phyloP scores from a whole-genome alignment of 192 early-diverging fungal species.

The Coemansia sp. region DNA sequence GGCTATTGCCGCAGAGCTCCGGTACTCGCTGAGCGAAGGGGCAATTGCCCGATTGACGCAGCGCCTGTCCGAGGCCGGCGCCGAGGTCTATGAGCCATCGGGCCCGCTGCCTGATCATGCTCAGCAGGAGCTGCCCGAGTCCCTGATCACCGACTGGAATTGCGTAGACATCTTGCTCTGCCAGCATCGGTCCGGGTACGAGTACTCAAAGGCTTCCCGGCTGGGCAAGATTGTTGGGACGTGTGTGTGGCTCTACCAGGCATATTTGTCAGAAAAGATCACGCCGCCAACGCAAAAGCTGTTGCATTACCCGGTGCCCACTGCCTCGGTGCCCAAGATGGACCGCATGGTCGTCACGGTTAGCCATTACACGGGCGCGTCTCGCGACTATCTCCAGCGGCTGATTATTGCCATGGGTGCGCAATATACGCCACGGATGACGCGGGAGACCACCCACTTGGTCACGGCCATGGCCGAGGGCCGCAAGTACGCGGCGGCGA shows the following conservation, averaged over 20 bases:
- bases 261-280: slow-evolving; percentile 14
- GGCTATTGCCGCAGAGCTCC: slow-evolving; percentile 30
- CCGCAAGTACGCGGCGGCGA: slow-evolving; percentile 61
- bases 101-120: not conserved
- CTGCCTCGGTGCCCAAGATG: slow-evolving; percentile 15
- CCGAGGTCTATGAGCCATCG: slow-evolving; percentile 5
- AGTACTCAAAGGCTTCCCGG: slow-evolving; percentile 49
- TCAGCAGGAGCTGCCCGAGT: slow-evolving; percentile 15
- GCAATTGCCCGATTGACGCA: slow-evolving; percentile 25
- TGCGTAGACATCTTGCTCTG: slow-evolving; percentile 40
- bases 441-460: slow-evolving; percentile 68
- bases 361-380: slow-evolving; percentile 65
- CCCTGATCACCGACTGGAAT: slow-evolving; percentile 33
- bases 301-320: slow-evolving; percentile 43
- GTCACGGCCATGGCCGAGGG: slow-evolving; percentile 64
- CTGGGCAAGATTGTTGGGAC: slow-evolving; percentile 50
- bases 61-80: slow-evolving; percentile 43
- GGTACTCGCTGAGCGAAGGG: slow-evolving; percentile 24
- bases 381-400: slow-evolving; percentile 61
- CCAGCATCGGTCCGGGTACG: slow-evolving; percentile 45
- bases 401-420: slow-evolving; percentile 64
- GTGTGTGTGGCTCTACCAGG: slow-evolving; percentile 49
- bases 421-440: slow-evolving; percentile 59
- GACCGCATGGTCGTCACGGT: slow-evolving; percentile 55
- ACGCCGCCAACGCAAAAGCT: slow-evolving; percentile 32